Conservation (phyloP, 495 filamentous ascomycete genomes). For the Endocarpon pusillum region DNA sequence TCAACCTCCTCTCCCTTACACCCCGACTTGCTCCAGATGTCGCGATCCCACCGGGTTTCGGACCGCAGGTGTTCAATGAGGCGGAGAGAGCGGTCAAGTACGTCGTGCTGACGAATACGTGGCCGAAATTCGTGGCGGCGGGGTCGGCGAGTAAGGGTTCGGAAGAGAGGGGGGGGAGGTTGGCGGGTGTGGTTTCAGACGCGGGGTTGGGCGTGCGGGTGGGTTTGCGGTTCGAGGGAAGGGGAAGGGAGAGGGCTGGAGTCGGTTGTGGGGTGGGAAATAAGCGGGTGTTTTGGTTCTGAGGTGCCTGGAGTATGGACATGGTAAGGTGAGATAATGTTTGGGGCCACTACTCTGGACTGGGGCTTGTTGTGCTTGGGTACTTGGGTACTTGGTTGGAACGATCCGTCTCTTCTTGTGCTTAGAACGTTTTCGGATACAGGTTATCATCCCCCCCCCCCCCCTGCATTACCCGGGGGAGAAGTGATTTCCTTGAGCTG, state of each 20-base stretch:
- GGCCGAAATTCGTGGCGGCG: constrained; percentile 40
- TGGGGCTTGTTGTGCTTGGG: too few species aligned
- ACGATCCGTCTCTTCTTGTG: too few species aligned
- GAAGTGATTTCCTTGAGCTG: too few species aligned
- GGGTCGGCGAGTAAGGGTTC: constrained; percentile 30
- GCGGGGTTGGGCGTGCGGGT: constrained; percentile 51
- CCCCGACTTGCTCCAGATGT: constrained; percentile 15
- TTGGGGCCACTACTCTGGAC: too few species aligned
- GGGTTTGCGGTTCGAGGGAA: constrained; percentile 37
- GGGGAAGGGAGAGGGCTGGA: constrained; percentile 36
- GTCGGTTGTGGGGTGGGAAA: constrained; percentile 13
- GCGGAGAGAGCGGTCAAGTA: constrained; percentile 48
- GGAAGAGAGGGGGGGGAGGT: constrained; percentile 40
- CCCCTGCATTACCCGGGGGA: too few species aligned
- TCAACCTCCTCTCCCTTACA: not conserved
- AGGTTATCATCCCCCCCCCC: too few species aligned
- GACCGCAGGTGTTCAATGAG: constrained; percentile 35
- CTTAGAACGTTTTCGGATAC: too few species aligned
- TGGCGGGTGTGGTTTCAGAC: constrained; percentile 50
- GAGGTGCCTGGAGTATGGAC: too few species aligned
- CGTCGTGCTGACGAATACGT: constrained; percentile 52
- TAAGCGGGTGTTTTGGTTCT: too few species aligned
- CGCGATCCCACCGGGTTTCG: constrained; percentile 33
- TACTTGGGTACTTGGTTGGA: too few species aligned
- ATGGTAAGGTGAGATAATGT: too few species aligned